A percentile compares a stretch with the other conserved stretches of the same genome.
Evolutionary conservation across 805 yeast species (phyloP).

Genomic region (Myxozyma mucilagina): DNA sequence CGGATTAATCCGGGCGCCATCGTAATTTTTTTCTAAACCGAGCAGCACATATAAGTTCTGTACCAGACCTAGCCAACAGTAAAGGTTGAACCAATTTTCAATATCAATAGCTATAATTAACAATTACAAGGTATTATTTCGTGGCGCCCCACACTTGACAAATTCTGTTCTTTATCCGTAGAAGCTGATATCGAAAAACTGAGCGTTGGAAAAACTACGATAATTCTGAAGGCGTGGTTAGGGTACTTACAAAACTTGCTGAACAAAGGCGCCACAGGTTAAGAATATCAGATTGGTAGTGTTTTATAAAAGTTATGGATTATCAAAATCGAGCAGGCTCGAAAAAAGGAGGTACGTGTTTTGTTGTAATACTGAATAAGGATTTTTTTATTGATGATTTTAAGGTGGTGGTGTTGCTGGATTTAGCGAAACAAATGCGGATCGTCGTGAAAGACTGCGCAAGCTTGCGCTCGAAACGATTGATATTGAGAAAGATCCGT

Average conservation of each 20-base stretch:
- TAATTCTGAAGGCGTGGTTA: not conserved
- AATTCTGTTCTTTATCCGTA: not conserved
- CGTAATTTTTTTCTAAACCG: not conserved
- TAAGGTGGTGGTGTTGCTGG: conserved; percentile 83
- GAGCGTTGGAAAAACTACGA: not conserved
- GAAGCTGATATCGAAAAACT: not conserved
- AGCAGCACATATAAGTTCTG: not conserved
- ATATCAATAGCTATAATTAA: not conserved
- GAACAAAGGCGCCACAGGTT: not conserved
- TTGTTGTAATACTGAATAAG: not conserved
- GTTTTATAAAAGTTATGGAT: conserved; percentile 57
- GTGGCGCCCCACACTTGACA: not conserved
- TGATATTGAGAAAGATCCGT: conserved; percentile 63
- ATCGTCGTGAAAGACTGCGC: conserved; percentile 65
- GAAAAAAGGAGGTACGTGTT: conserved; percentile 64
- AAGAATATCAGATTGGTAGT: not conserved
- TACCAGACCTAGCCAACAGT: not conserved
- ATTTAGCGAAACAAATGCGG: conserved; percentile 63
- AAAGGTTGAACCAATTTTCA: not conserved
- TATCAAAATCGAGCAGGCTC: conserved; percentile 87
- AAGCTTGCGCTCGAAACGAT: conserved; percentile 55
- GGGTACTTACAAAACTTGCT: not conserved
- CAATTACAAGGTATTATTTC: not conserved
- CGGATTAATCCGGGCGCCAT: not conserved
- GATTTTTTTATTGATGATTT: not conserved